phyloP scores from a whole-genome alignment of 2,329 filamentous ascomycete genomes.

The Colletotrichum sp. region DNA sequence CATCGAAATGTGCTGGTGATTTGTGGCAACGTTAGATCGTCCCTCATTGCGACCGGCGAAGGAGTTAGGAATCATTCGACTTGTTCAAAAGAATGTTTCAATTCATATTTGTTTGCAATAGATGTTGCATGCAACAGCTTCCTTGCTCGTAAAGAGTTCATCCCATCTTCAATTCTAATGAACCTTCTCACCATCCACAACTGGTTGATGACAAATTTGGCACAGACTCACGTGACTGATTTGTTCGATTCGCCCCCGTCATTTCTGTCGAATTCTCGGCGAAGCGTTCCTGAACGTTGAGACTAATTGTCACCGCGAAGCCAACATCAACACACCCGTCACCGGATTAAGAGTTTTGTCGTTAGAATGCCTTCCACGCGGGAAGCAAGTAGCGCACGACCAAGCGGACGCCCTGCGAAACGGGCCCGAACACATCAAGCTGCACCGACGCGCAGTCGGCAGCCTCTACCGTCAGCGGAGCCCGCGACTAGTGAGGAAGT shows the following conservation, averaged over 20 bases:
- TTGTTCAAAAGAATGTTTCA: background rate
- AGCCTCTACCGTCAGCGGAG: fast-evolving
- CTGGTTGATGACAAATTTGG: background rate
- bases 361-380: background rate
- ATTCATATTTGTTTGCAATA: background rate
- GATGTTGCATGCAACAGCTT: background rate
- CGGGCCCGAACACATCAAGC: background rate
- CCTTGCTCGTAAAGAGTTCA: background rate
- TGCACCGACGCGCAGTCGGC: background rate
- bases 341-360: fast-evolving
- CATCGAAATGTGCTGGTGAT: background rate
- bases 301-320: fast-evolving
- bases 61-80: background rate
- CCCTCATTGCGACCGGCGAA: background rate
- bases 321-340: background rate
- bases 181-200: background rate
- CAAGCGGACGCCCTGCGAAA: background rate
- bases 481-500: background rate
- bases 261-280: background rate
- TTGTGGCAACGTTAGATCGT: fast-evolving
- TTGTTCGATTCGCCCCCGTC: background rate
- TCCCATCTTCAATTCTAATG: background rate
- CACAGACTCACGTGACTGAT: background rate
- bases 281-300: fast-evolving
- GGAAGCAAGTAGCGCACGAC: background rate